Conservation (phyloP, 176 grass and related monocot species). For the Carex cristatella region DNA sequence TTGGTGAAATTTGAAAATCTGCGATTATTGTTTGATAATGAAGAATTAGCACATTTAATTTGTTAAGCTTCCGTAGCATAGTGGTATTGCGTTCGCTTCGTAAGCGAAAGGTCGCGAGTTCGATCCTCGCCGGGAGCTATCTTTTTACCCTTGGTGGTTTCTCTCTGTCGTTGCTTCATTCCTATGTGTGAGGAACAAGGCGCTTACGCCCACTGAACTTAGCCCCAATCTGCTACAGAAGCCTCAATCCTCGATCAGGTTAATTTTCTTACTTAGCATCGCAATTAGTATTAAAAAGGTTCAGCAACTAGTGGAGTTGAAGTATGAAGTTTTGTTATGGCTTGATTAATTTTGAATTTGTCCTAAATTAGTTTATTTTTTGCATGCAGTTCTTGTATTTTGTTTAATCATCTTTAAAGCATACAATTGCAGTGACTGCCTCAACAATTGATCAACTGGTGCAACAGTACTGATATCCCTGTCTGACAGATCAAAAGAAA, state of each 20-base stretch:
- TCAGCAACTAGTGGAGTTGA: too few species aligned
- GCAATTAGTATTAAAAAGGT: too few species aligned
- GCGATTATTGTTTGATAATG: too few species aligned
- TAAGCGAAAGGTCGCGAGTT: constrained; percentile 99
- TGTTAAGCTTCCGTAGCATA: constrained; percentile 59
- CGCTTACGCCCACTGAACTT: neutral
- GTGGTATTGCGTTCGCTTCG: constrained; percentile 96
- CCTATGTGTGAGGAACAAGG: neutral
- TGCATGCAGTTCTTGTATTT: too few species aligned
- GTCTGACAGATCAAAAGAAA: neutral
- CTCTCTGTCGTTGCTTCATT: neutral
- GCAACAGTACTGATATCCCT: neutral
- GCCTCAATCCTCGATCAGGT: neutral
- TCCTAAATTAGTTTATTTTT: too few species aligned
- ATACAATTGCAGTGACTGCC: too few species aligned
- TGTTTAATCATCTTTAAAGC: too few species aligned
- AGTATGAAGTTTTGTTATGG: too few species aligned
- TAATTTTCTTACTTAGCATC: neutral
- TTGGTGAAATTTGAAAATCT: too few species aligned
- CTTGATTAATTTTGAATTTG: too few species aligned
- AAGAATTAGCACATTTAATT: neutral
- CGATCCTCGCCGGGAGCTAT: constrained; percentile 81
- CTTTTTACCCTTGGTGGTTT: neutral
- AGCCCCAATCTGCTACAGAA: neutral
- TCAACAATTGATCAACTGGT: neutral